A percentile compares a stretch with the other conserved stretches of the same genome.
Conservation (phyloP, 352 stramenopile genomes). For the Elongisporangium undulatum region DNA sequence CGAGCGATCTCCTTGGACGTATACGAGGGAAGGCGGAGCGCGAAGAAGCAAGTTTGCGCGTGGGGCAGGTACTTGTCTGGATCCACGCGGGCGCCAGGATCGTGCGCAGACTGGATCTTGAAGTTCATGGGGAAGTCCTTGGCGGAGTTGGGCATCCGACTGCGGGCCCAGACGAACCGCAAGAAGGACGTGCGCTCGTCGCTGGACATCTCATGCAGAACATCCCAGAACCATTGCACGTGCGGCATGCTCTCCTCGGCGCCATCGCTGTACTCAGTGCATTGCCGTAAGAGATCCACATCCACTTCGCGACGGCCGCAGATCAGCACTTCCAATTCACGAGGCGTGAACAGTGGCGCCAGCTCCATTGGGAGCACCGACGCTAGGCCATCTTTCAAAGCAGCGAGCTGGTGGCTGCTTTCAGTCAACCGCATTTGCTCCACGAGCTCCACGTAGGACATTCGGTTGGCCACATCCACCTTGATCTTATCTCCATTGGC, state of each 20-base stretch:
- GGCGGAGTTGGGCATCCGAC: constrained; percentile 94
- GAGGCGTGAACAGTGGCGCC: constrained; percentile 93
- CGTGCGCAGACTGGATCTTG: constrained; percentile 86
- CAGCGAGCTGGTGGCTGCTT: constrained; percentile 74
- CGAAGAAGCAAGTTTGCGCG: constrained; percentile 99
- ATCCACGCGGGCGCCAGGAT: constrained; percentile 63
- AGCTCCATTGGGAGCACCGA: constrained; percentile 96
- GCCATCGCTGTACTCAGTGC: constrained; percentile 96
- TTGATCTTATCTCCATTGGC: constrained; percentile 64
- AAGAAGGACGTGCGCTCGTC: constrained; percentile 95
- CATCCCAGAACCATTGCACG: constrained; percentile 95
- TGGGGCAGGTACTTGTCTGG: constrained; percentile 94
- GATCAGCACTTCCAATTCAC: constrained; percentile 95
- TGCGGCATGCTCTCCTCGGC: constrained; percentile 90
- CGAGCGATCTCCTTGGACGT: constrained; percentile 86
- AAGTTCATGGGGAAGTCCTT: constrained; percentile 97
- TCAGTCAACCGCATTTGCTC: constrained; percentile 72
- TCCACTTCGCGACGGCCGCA: constrained; percentile 96
- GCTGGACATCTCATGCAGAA: constrained; percentile 94
- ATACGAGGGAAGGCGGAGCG: constrained; percentile 95
- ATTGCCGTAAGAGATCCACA: constrained; percentile 93
- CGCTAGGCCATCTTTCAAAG: constrained; percentile 84
- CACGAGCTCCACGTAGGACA: constrained; percentile 60
- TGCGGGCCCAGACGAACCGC: constrained; percentile 97
- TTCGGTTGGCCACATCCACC: constrained; percentile 58